phyloP scores from a whole-genome alignment of 2,329 filamentous ascomycete genomes.

The Claviceps capensis region DNA sequence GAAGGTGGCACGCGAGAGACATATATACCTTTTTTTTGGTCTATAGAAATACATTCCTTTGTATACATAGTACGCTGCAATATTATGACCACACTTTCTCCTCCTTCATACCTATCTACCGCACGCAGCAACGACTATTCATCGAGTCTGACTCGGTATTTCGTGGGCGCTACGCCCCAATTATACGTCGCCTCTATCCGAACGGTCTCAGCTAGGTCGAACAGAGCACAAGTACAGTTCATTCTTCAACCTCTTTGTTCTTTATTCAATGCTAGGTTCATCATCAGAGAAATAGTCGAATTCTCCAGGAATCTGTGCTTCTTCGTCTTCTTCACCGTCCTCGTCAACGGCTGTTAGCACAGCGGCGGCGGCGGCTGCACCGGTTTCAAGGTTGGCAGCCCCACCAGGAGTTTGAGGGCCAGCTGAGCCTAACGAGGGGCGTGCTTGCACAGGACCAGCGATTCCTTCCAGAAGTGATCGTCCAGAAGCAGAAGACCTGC shows the following conservation, averaged over 20 bases:
- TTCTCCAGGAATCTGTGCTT: conserved; percentile 54
- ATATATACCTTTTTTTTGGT: no score
- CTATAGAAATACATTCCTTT: no score
- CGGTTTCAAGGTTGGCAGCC: conserved; percentile 31
- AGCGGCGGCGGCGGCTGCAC: conserved; percentile 60
- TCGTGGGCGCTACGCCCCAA: no score
- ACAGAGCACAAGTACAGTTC: not conserved
- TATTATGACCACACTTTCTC: no score
- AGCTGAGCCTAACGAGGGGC: conserved; percentile 17
- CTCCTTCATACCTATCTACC: no score
- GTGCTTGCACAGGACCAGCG: conserved; percentile 19
- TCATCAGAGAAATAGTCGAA: conserved; percentile 70
- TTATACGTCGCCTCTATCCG: no score
- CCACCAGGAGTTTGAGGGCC: conserved; percentile 17
- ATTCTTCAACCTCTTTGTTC: not conserved
- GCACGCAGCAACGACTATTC: no score
- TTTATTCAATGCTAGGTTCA: conserved; percentile 27
- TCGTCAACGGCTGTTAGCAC: conserved; percentile 83
- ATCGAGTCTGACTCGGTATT: no score
- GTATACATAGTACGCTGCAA: no score
- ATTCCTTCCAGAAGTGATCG: conserved; percentile 24
- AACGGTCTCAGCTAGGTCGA: no score
- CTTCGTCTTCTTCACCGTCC: conserved; percentile 59
- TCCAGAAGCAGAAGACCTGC: conserved; percentile 16
- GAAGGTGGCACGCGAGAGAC: no score